A percentile compares a stretch with the other conserved stretches of the same genome.
Conservation (phyloP, 306 rosid genomes). For the Cyamopsis tetragonoloba region DNA sequence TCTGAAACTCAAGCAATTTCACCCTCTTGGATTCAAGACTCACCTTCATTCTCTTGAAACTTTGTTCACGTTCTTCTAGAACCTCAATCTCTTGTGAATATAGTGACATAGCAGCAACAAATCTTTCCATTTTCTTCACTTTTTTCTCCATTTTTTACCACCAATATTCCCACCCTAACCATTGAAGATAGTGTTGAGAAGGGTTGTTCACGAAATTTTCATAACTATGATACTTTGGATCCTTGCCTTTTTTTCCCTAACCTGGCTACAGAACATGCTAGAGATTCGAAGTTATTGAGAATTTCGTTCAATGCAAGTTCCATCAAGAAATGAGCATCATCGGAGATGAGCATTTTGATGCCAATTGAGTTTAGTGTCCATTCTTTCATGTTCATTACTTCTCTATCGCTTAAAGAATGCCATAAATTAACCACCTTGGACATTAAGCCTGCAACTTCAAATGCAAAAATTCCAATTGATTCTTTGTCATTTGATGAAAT, state of each 20-base stretch:
- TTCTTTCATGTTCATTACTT: slow-evolving; percentile 42
- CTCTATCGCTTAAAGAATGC: slow-evolving; percentile 57
- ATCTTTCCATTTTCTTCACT: slow-evolving; percentile 81
- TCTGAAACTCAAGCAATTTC: slow-evolving; percentile 48
- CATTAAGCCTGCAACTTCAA: slow-evolving; percentile 77
- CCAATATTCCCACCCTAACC: slow-evolving; percentile 70
- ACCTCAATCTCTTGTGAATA: slow-evolving; percentile 61
- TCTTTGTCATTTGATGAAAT: slow-evolving; percentile 41
- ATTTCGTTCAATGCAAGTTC: slow-evolving; percentile 69
- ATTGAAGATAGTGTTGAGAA: slow-evolving; percentile 32
- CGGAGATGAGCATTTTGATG: slow-evolving; percentile 57
- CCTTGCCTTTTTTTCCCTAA: slow-evolving; percentile 59
- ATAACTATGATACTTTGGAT: slow-evolving; percentile 53
- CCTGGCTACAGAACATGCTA: slow-evolving; percentile 60
- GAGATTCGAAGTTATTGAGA: slow-evolving; percentile 43
- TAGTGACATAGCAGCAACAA: slow-evolving; percentile 48
- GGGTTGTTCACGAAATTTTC: slow-evolving; percentile 61
- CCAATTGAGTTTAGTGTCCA: slow-evolving; percentile 55
- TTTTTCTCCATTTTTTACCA: slow-evolving; percentile 83
- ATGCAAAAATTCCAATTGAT: slow-evolving; percentile 64
- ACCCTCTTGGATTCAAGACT: slow-evolving; percentile 18
- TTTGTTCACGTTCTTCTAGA: slow-evolving; percentile 55
- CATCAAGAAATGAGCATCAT: slow-evolving; percentile 49
- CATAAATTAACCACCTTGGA: slow-evolving; percentile 61
- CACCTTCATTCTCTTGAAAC: slow-evolving; percentile 47